Evolutionary conservation across 1,139 yeast species (phyloP).

Genomic region (Oligophagozyma castellii): DNA sequence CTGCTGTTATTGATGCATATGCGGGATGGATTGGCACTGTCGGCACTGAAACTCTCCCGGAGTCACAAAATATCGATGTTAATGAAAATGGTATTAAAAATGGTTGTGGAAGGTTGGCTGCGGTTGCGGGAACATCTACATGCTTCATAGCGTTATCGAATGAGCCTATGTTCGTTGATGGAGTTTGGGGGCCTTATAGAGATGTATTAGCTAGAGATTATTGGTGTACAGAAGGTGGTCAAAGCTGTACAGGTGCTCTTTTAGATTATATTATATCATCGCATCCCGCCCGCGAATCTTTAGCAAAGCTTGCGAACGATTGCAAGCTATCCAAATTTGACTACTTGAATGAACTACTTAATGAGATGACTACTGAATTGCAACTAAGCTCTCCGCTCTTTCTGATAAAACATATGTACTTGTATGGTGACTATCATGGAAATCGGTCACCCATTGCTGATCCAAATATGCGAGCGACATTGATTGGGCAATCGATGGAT

Average conservation of each 20-base stretch:
- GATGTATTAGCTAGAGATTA: slow-evolving; percentile 79
- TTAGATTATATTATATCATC: slow-evolving; percentile 79
- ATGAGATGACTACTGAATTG: slow-evolving; percentile 43
- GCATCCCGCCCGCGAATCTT: slow-evolving; percentile 75
- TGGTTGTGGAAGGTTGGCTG: slow-evolving; percentile 80
- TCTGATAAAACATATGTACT: slow-evolving; percentile 72
- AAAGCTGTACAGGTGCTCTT: slow-evolving; percentile 89
- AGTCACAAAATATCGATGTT: slow-evolving; percentile 33
- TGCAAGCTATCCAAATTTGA: slow-evolving; percentile 70
- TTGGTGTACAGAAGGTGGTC: slow-evolving; percentile 99
- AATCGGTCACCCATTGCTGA: slow-evolving; percentile 95
- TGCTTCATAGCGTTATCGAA: slow-evolving; percentile 86
- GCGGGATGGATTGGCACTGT: slow-evolving; percentile 99
- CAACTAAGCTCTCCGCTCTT: slow-evolving; percentile 59
- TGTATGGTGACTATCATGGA: slow-evolving; percentile 94
- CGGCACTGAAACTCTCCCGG: slow-evolving; percentile 55
- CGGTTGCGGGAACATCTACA: slow-evolving; percentile 97
- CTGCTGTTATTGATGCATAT: slow-evolving; percentile 94
- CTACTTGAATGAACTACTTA: slow-evolving; percentile 62
- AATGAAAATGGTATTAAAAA: slow-evolving; percentile 36
- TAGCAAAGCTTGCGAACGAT: slow-evolving; percentile 47
- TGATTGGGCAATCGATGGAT: slow-evolving; percentile 90
- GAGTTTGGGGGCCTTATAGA: slow-evolving; percentile 98
- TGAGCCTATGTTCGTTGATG: slow-evolving; percentile 80
- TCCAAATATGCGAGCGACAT: slow-evolving; percentile 83